Base-by-base conservation (phyloP, 1,139 yeast genomes). In the Blastobotrys persicus region DNA sequence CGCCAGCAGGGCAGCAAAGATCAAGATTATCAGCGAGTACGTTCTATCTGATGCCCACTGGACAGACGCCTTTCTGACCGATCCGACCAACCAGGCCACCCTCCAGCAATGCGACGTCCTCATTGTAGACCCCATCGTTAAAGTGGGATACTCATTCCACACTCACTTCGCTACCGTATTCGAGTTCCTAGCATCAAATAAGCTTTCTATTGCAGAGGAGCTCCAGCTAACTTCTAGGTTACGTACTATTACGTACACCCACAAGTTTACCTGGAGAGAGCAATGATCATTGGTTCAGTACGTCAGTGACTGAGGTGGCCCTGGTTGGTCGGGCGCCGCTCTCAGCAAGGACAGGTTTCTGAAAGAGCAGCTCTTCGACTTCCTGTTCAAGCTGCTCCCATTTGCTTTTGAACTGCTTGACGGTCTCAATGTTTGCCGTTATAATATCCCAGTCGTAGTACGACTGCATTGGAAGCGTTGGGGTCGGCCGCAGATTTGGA, bases 371-470 rank as follows among this genome's bases (percentile, higher is more conserved):
- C 9, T 9, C 18, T 7, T 35, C 42, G 35, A 33, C 33, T 39
- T 53, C 51, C 19, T 38, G 44, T 32, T 48, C 43, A 13, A 53
- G 37, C 19, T 46, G 39, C 7, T 55, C 53, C 55, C 57, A 48
- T 18, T 47, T 47, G 14, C 51, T 41, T 43, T 58, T 51, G 9
- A 57, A 53, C 6, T 51, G 46, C 18, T 48, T 47, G 34, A 59
- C 56, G 11, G 17, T 34, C 41, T 53, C 51, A 16, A 59, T 46
- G 44, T 58, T 59, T 18, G 58, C 50, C 7, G 50, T 48, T 33
- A 58, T 57, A 13, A 44, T 47, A 17, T 56, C 61, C 62, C 62
- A 58, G 19, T 59, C 58, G 45, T 59, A 59, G 37, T 50, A 40
- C 18, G 39, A 41, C 31, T 43, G 33, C 37, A 19, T 18, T 31